A percentile compares a stretch with the other conserved stretches of the same genome.
phyloP scores from a whole-genome alignment of 2,329 filamentous ascomycete genomes.

The Camptophora hylomeconis region DNA sequence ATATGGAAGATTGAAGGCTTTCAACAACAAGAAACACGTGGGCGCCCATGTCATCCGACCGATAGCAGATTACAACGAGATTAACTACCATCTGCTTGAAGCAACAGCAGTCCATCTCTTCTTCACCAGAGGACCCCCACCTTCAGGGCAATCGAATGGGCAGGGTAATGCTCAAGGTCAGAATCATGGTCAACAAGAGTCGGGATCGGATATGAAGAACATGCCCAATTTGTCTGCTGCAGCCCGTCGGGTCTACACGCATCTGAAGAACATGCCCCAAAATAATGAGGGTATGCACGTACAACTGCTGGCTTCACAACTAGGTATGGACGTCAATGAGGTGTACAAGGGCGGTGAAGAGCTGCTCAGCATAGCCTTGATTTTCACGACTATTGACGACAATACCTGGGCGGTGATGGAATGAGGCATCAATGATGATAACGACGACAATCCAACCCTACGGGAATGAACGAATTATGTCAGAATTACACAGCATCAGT shows the following conservation, averaged over 20 bases:
- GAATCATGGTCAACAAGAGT: slow-evolving; percentile 19
- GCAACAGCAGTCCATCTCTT: slow-evolving; percentile 77
- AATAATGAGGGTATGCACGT: slow-evolving; percentile 75
- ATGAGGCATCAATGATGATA: slow-evolving; percentile 21
- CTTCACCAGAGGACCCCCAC: slow-evolving; percentile 57
- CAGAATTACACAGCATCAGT: too few species aligned
- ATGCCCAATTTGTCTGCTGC: slow-evolving; percentile 37
- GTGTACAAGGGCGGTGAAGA: slow-evolving; percentile 72
- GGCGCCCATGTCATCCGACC: slow-evolving; percentile 69
- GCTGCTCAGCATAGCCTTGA: slow-evolving; percentile 56
- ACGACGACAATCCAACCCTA: background rate
- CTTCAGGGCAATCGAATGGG: slow-evolving; percentile 27
- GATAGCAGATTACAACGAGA: slow-evolving; percentile 76
- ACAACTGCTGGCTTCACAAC: slow-evolving; percentile 56
- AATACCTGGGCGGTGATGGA: slow-evolving; percentile 82
- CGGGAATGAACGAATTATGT: slow-evolving; percentile 1
- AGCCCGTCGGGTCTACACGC: slow-evolving; percentile 59
- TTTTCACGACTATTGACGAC: slow-evolving; percentile 88
- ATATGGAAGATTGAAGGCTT: slow-evolving; percentile 71
- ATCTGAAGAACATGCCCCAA: slow-evolving; percentile 53
- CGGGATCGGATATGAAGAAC: slow-evolving; percentile 20
- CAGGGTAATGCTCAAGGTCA: slow-evolving; percentile 19
- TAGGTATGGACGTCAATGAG: slow-evolving; percentile 54
- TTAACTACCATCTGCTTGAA: slow-evolving; percentile 85
- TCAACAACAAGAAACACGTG: slow-evolving; percentile 72